These are phyloP conservation scores for Beauveria bassiana DNA, from an alignment of 2,329 filamentous ascomycete species.

Conservation along the genomic window DNA sequence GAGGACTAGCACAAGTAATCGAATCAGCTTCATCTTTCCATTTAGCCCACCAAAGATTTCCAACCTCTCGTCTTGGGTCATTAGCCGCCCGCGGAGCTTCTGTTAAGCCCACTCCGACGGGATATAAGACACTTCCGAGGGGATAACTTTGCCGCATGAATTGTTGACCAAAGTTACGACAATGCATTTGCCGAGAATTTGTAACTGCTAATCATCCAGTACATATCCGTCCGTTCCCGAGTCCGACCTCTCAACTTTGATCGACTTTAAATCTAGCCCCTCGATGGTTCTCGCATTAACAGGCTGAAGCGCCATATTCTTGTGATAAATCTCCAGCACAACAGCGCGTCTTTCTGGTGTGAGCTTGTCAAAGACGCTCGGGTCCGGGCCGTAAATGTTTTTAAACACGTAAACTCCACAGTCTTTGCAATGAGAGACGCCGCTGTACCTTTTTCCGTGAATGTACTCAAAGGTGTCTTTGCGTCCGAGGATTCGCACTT, in stretches of 20 bases:
- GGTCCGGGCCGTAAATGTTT: conserved; percentile 23
- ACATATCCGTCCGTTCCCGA: neutral
- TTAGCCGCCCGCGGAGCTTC: too few species aligned
- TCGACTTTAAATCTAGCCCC: conserved; percentile 11
- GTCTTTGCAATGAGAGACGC: conserved; percentile 18
- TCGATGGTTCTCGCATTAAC: conserved; percentile 20
- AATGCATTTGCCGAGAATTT: too few species aligned
- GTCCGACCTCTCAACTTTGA: neutral
- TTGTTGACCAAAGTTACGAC: too few species aligned
- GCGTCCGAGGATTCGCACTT: conserved; percentile 20
- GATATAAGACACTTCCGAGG: too few species aligned
- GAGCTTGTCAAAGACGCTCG: conserved; percentile 20
- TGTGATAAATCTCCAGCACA: conserved; percentile 16
- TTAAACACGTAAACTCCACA: conserved; percentile 23
- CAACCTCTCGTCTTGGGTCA: too few species aligned
- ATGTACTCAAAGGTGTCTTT: conserved; percentile 21
- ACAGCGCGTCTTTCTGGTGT: conserved; percentile 18
- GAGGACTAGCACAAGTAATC: too few species aligned
- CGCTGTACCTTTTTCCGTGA: conserved; percentile 16
- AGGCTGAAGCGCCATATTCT: conserved; percentile 20
- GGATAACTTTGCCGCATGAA: too few species aligned
- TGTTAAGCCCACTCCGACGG: too few species aligned
- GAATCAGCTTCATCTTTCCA: too few species aligned
- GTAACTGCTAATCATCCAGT: neutral
- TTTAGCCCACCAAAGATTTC: too few species aligned